Conservation (phyloP, 2,329 filamentous ascomycete genomes). For the Aspergillus niger region DNA sequence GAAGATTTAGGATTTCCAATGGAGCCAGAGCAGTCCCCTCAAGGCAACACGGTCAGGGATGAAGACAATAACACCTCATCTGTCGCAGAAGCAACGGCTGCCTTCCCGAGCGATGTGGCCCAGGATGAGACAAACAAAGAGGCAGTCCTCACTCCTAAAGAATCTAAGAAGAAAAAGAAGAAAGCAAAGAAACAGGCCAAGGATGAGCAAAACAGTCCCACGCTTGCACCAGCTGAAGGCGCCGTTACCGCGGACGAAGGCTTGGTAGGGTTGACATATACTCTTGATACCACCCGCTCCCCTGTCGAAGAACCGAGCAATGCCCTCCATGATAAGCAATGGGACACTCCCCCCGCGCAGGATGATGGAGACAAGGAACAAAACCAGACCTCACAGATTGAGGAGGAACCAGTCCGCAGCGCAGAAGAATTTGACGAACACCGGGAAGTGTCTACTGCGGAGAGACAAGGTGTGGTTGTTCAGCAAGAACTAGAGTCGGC, state of each 20-base stretch:
- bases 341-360: background rate
- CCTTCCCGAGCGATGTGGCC: background rate
- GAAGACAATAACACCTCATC: conserved; percentile 2
- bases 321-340: background rate
- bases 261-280: background rate
- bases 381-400: background rate
- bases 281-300: background rate
- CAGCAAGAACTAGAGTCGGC: background rate
- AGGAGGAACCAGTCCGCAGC: background rate
- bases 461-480: background rate
- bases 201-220: conserved; percentile 5
- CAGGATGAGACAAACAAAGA: conserved; percentile 8
- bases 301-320: background rate
- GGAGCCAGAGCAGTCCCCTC: background rate
- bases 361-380: background rate
- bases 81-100: background rate
- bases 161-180: conserved; percentile 27
- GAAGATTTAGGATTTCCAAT: background rate
- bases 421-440: background rate
- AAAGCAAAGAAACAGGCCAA: conserved; percentile 23
- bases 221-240: conserved; percentile 3
- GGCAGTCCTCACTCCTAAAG: conserved; percentile 13
- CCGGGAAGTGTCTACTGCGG: background rate
- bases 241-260: background rate
- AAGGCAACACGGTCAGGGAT: background rate